Percentiles rank a stretch among this genome's conserved stretches.
Evolutionary conservation across 2,329 filamentous ascomycete genomes (phyloP).

Genomic region (Orbilia oligospora): DNA sequence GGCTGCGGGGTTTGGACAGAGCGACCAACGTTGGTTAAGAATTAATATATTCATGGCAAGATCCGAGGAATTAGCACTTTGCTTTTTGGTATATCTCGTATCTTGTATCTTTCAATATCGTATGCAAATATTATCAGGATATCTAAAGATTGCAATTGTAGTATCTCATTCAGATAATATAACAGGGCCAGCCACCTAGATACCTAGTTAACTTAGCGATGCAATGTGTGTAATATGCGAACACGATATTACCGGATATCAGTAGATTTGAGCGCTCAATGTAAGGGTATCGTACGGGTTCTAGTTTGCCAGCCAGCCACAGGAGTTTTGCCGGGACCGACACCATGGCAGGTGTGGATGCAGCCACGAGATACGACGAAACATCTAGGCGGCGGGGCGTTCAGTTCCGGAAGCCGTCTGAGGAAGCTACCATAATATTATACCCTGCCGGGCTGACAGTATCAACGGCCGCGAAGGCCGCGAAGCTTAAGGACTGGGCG

Average conservation of each 20-base stretch:
- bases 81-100: conserved; percentile 1
- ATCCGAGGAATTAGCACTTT: conserved; percentile 15
- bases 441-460: conserved; percentile 17
- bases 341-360: conserved; percentile 1
- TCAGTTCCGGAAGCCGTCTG: conserved; percentile 53
- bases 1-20: conserved; percentile 43
- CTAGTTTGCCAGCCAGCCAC: not conserved
- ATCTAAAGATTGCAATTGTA: not conserved
- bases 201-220: too few species aligned
- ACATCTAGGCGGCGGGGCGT: conserved; percentile 42
- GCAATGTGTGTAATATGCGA: not conserved
- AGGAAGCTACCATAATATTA: not conserved
- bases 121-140: not conserved
- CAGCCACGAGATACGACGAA: conserved; percentile 52
- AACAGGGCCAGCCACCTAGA: not conserved
- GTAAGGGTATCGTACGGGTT: not conserved
- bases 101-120: not conserved
- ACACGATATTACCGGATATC: not conserved
- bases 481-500: conserved; percentile 1
- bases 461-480: not conserved
- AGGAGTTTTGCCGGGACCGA: not conserved
- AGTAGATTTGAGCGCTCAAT: not conserved
- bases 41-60: not conserved
- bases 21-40: not conserved
- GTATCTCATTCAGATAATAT: not conserved